These are phyloP conservation scores for Antarctomyces pellizariae DNA, from an alignment of 495 filamentous ascomycete genomes.

Conservation along the genomic window DNA sequence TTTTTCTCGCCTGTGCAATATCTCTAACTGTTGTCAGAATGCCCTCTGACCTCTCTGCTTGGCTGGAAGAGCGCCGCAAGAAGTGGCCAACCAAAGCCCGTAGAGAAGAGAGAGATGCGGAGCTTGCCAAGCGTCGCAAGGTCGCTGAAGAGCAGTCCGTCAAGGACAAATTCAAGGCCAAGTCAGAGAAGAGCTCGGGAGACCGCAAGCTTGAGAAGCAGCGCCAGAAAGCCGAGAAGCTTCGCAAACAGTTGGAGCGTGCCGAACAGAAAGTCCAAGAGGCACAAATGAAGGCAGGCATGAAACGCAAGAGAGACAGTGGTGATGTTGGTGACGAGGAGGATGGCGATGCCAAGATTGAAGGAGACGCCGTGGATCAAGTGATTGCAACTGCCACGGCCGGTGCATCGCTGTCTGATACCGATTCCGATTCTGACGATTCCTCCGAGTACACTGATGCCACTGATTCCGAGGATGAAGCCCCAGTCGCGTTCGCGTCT, in stretches of 20 bases:
- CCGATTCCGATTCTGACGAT: slow-evolving; percentile 14
- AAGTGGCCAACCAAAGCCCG: slow-evolving; percentile 55
- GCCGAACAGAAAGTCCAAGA: slow-evolving; percentile 23
- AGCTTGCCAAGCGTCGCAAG: slow-evolving; percentile 10
- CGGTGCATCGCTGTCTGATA: slow-evolving; percentile 5
- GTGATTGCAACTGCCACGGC: slow-evolving; percentile 1
- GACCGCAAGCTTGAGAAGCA: slow-evolving; percentile 20
- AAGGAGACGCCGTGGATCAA: slow-evolving; percentile 1
- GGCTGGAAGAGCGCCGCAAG: slow-evolving; percentile 59
- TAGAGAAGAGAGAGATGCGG: slow-evolving; percentile 24
- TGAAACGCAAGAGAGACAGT: slow-evolving; percentile 29
- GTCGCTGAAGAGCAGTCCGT: slow-evolving; percentile 2
- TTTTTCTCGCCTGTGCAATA: slow-evolving; percentile 15
- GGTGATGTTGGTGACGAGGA: slow-evolving; percentile 33
- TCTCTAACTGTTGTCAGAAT: slow-evolving; percentile 19
- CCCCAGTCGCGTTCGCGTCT: slow-evolving; percentile 24
- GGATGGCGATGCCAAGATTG: slow-evolving; percentile 7
- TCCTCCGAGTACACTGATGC: slow-evolving; percentile 17
- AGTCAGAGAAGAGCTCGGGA: slow-evolving; percentile 7
- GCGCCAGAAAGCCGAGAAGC: slow-evolving; percentile 23
- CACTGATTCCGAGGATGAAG: slow-evolving; percentile 15
- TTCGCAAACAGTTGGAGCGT: slow-evolving; percentile 24
- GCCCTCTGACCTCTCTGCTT: slow-evolving; percentile 45
- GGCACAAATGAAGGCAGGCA: slow-evolving; percentile 5
- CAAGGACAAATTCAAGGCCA: slow-evolving; percentile 2